Conservation (phyloP, 768 basidiomycete species). For the Leucosporidium scottii region DNA sequence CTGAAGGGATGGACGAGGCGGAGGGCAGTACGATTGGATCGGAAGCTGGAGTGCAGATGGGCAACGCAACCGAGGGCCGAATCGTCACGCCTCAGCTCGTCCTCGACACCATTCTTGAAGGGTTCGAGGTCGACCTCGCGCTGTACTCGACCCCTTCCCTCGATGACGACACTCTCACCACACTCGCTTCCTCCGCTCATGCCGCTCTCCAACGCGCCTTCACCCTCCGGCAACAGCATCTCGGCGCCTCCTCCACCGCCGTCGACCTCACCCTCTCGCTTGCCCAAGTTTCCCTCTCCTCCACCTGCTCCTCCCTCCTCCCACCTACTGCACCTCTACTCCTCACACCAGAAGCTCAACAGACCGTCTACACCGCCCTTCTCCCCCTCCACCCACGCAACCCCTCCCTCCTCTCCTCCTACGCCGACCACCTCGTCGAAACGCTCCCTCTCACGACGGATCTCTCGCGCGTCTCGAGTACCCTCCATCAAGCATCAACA, state of each 20-base stretch:
- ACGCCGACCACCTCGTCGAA: conserved; percentile 27
- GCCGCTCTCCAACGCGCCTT: conserved; percentile 15
- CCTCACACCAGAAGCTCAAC: neutral
- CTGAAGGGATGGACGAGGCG: neutral
- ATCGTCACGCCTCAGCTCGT: conserved; percentile 27
- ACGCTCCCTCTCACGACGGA: conserved; percentile 7
- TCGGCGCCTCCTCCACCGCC: conserved; percentile 2
- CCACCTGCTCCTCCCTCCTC: neutral
- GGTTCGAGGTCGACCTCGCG: conserved; percentile 17
- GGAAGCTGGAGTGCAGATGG: neutral
- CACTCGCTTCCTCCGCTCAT: neutral
- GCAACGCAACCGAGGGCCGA: conserved; percentile 8
- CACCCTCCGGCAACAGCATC: neutral
- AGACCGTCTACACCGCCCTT: neutral
- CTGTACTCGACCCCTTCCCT: neutral
- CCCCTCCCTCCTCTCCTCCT: conserved; percentile 11
- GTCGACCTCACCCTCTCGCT: conserved; percentile 11
- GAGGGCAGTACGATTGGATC: neutral
- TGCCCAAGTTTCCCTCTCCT: neutral
- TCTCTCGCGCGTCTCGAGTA: neutral
- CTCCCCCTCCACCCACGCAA: neutral
- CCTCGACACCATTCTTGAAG: conserved; percentile 29
- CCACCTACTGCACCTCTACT: neutral
- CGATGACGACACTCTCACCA: neutral
- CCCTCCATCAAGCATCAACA: neutral